These are phyloP conservation scores for Cucumis sativus DNA, from an alignment of 306 rosid genomes.

Conservation along the genomic window DNA sequence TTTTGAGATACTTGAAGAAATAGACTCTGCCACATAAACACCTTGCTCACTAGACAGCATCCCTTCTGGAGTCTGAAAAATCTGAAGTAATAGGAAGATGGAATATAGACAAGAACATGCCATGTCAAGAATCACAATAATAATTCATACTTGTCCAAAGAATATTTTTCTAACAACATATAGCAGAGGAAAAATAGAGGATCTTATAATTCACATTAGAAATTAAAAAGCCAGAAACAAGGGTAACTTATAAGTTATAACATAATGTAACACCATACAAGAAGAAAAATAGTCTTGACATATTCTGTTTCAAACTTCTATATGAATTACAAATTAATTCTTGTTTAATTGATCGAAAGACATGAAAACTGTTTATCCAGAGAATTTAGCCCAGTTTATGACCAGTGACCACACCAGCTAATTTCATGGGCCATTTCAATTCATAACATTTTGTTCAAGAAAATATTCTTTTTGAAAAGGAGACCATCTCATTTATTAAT, in stretches of 20 bases:
- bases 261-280: not conserved
- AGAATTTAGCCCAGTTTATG: not conserved
- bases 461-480: too few relatives aligned
- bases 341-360: not conserved
- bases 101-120: not conserved
- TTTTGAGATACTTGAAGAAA: conserved; percentile 51
- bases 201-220: not conserved
- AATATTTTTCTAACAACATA: not conserved
- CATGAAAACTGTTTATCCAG: not conserved
- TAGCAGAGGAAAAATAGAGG: not conserved
- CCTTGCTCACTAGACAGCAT: conserved; percentile 87
- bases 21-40: conserved; percentile 79
- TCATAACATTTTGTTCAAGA: not conserved
- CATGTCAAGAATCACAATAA: not conserved
- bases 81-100: conserved; percentile 30
- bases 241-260: not conserved
- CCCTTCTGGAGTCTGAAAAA: conserved; percentile 87
- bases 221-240: not conserved
- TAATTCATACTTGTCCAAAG: not conserved
- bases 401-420: not conserved
- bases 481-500: too few relatives aligned
- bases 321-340: not conserved
- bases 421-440: not conserved
- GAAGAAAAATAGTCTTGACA: not conserved
- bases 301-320: not conserved